These are phyloP conservation scores for Melanogaster broomeanus DNA, from an alignment of 768 basidiomycete species.

Conservation along the genomic window DNA sequence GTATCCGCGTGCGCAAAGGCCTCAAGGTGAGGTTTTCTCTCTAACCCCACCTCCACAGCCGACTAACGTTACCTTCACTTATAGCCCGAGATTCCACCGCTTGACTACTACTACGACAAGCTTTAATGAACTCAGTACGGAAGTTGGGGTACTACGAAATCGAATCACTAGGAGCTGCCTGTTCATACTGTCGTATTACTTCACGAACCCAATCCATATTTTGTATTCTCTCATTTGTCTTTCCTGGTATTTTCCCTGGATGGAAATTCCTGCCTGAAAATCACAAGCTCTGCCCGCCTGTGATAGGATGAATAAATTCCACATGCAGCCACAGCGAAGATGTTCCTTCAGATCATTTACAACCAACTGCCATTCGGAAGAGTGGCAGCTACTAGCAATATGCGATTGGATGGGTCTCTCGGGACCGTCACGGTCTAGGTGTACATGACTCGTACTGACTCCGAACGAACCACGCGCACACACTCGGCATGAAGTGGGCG, in stretches of 20 bases:
- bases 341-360: too few relatives aligned
- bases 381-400: too few relatives aligned
- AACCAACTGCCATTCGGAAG: too few relatives aligned
- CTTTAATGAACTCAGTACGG: conserved; percentile 45
- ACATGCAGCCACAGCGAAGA: too few relatives aligned
- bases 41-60: background rate
- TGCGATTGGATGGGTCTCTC: too few relatives aligned
- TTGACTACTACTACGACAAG: conserved; percentile 95
- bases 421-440: too few relatives aligned
- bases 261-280: too few relatives aligned
- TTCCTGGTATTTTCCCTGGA: background rate
- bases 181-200: conserved; percentile 18
- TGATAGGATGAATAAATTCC: too few relatives aligned
- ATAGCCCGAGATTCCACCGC: conserved; percentile 83
- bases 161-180: conserved; percentile 12
- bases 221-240: conserved; percentile 11
- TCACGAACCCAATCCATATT: conserved; percentile 5
- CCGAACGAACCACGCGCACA: too few relatives aligned
- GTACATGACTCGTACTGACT: too few relatives aligned
- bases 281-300: too few relatives aligned
- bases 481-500: too few relatives aligned
- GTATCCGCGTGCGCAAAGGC: conserved; percentile 91
- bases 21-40: conserved; percentile 63
- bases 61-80: conserved; percentile 13
- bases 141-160: conserved; percentile 6